Percentiles rank a stretch among this genome's conserved stretches.
phyloP scores from a whole-genome alignment of 1,284 basidiomycete genomes.

The Malassezia yamatoensis region DNA sequence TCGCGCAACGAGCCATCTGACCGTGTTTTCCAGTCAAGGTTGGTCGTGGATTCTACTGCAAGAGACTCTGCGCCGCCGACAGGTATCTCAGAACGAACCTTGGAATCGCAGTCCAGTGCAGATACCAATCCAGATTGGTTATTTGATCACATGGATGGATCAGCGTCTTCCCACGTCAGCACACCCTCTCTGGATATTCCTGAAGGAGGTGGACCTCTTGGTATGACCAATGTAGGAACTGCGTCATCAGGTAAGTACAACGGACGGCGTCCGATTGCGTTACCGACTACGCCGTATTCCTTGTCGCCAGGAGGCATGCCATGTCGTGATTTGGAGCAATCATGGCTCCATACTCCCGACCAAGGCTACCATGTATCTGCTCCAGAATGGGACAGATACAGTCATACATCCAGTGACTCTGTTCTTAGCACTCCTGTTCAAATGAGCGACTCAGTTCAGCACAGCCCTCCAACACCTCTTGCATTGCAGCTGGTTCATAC shows the following conservation, averaged over 20 bases:
- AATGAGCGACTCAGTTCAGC: no score
- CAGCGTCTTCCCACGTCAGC: background rate
- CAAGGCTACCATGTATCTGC: background rate
- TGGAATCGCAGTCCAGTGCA: constrained; percentile 1
- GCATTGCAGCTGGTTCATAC: background rate
- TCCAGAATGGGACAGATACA: constrained; percentile 3
- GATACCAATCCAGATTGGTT: constrained; percentile 4
- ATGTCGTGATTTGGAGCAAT: background rate
- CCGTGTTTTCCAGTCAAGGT: no score
- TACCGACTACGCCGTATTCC: background rate
- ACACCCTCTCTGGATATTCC: background rate
- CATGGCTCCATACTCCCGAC: constrained; percentile 2
- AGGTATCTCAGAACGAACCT: constrained; percentile 1
- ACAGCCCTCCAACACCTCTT: background rate
- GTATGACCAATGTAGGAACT: no score
- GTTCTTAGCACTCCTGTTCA: constrained; percentile 5
- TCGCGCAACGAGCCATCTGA: background rate
- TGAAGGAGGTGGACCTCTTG: background rate
- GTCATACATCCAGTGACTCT: constrained; percentile 3
- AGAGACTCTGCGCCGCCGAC: background rate
- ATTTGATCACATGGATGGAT: background rate
- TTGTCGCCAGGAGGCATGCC: background rate
- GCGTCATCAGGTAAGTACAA: background rate
- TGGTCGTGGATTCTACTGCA: no score
- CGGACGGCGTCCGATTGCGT: background rate